A percentile compares a stretch with the other conserved stretches of the same genome.
These are phyloP conservation scores for Melaleuca quinquenervia DNA, from an alignment of 345 rosid genomes.

Conservation along the genomic window DNA sequence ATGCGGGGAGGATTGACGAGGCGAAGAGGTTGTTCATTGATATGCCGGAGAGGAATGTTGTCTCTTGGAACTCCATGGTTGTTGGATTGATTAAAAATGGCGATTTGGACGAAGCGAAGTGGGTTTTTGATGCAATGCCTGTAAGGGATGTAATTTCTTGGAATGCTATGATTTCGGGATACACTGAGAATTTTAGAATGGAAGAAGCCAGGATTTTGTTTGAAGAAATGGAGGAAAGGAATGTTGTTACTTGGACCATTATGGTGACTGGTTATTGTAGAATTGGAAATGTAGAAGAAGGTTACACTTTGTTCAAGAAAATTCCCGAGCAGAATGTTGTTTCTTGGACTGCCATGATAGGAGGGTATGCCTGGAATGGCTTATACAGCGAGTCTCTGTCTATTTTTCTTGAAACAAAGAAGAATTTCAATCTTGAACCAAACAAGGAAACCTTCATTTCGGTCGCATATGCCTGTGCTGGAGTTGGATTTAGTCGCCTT, in stretches of 20 bases:
- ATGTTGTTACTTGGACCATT: conserved; percentile 54
- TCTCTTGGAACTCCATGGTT: conserved; percentile 58
- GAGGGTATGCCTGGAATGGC: conserved; percentile 59
- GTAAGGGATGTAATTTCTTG: conserved; percentile 36
- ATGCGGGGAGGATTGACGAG: conserved; percentile 32
- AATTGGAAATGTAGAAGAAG: conserved; percentile 38
- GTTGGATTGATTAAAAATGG: conserved; percentile 41
- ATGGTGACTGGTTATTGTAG: conserved; percentile 58
- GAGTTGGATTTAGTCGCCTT: conserved; percentile 29
- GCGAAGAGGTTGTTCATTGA: conserved; percentile 39
- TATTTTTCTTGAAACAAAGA: conserved; percentile 32
- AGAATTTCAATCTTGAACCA: conserved; percentile 14
- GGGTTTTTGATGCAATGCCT: conserved; percentile 32
- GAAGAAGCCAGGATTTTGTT: conserved; percentile 34
- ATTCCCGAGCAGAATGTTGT: conserved; percentile 52
- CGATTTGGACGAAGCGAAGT: conserved; percentile 35
- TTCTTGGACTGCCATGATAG: conserved; percentile 67
- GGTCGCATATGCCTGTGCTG: conserved; percentile 67
- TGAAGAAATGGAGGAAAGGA: conserved; percentile 34
- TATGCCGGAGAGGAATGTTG: conserved; percentile 53
- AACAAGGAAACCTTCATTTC: conserved; percentile 63
- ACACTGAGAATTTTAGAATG: conserved; percentile 25
- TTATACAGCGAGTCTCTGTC: conserved; percentile 30
- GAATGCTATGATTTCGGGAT: conserved; percentile 48
- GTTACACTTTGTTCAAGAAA: conserved; percentile 32